A percentile compares a stretch with the other conserved stretches of the same genome.
Conservation (phyloP, 148 eudicot genomes). For the Fallopia convolvulus region DNA sequence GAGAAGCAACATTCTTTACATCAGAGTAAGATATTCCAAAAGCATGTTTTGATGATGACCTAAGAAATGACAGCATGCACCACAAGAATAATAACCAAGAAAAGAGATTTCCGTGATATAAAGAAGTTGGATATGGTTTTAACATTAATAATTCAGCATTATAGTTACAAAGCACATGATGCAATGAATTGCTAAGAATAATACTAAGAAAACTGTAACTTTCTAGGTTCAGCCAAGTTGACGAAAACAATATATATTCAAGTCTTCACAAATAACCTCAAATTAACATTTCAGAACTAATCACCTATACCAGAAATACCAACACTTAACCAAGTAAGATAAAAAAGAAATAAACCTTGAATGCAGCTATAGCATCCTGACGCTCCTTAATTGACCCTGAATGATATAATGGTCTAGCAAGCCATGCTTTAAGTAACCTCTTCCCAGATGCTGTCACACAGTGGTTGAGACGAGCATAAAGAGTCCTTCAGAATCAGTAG, state of each 20-base stretch:
- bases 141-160: background rate
- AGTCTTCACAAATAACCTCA: background rate
- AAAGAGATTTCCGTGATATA: background rate
- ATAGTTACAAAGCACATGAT: background rate
- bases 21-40: background rate
- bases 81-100: background rate
- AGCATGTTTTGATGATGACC: background rate
- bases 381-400: conserved; percentile 59
- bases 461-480: conserved; percentile 80
- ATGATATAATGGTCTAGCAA: conserved; percentile 86
- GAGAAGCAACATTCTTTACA: background rate
- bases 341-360: conserved; percentile 39
- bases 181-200: background rate
- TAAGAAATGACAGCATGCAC: background rate
- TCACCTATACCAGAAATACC: background rate
- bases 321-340: background rate
- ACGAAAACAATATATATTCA: background rate
- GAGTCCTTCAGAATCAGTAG: conserved; percentile 40
- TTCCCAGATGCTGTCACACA: conserved; percentile 89
- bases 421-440: conserved; percentile 87
- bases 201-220: background rate
- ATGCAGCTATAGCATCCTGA: conserved; percentile 85
- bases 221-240: background rate
- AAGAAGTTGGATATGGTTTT: background rate
- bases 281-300: background rate